Conservation (phyloP, 345 rosid genomes). For the Geranium brycei region DNA sequence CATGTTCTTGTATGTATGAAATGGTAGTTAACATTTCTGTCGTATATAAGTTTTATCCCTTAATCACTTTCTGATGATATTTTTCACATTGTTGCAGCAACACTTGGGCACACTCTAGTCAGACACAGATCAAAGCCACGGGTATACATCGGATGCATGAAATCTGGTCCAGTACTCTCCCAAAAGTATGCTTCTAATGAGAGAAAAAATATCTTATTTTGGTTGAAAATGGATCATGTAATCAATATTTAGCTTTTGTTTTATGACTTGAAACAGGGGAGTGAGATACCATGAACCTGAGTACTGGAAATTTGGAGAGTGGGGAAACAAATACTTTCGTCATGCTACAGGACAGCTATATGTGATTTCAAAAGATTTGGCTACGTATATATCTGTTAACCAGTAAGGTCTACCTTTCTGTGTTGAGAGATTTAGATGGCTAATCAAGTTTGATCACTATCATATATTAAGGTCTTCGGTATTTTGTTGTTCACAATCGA, state of each 20-base stretch:
- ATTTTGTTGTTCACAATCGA: background rate
- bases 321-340: slow-evolving; percentile 78
- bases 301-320: slow-evolving; percentile 87
- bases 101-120: slow-evolving; percentile 40
- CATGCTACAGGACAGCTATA: slow-evolving; percentile 92
- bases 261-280: slow-evolving; percentile 28
- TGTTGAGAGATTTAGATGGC: background rate
- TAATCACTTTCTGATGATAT: background rate
- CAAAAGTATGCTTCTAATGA: slow-evolving; percentile 35
- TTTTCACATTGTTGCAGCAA: slow-evolving; percentile 20
- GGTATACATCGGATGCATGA: slow-evolving; percentile 95
- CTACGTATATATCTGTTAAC: slow-evolving; percentile 63
- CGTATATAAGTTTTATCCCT: background rate
- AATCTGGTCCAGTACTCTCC: slow-evolving; percentile 81
- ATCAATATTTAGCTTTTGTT: background rate
- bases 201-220: background rate
- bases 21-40: background rate
- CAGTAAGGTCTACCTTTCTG: slow-evolving; percentile 24
- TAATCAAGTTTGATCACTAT: background rate
- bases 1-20: background rate
- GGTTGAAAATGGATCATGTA: background rate
- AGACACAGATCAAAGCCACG: slow-evolving; percentile 48
- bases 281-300: slow-evolving; percentile 82
- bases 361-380: slow-evolving; percentile 82
- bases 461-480: too few relatives aligned